These are phyloP conservation scores for Plasmodium adleri DNA, from an alignment of 169 alveolate genomes.

Conservation along the genomic window DNA sequence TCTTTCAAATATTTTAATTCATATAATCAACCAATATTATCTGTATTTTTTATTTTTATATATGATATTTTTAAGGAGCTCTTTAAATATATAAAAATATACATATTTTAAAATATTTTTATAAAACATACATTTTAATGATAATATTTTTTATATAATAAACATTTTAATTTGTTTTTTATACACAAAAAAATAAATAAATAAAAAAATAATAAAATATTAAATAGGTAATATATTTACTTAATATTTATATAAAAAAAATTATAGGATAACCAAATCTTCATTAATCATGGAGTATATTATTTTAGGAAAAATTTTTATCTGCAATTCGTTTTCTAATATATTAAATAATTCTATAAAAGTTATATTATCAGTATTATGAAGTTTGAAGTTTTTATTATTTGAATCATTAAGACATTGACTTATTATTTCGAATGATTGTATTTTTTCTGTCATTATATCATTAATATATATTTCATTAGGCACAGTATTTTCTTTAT, in stretches of 20 bases:
- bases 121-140: no score
- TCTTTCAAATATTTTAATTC: no score
- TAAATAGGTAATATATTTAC: no score
- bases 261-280: constrained; percentile 56
- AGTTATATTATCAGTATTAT: constrained; percentile 5
- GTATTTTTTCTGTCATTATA: constrained; percentile 35
- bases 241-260: not conserved
- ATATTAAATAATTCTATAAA: constrained; percentile 26
- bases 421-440: constrained; percentile 21
- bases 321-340: constrained; percentile 54
- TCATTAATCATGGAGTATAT: constrained; percentile 65
- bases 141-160: no score
- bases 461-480: constrained; percentile 15
- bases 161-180: no score
- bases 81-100: no score
- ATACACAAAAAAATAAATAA: no score
- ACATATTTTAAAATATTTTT: no score
- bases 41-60: no score
- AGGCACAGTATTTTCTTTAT: not conserved
- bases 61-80: no score
- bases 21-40: no score
- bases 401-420: constrained; percentile 25
- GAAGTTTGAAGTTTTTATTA: constrained; percentile 13
- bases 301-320: constrained; percentile 41
- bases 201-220: no score